Conservation (phyloP, 495 filamentous ascomycete genomes). For the Penicillium samsonianum region DNA sequence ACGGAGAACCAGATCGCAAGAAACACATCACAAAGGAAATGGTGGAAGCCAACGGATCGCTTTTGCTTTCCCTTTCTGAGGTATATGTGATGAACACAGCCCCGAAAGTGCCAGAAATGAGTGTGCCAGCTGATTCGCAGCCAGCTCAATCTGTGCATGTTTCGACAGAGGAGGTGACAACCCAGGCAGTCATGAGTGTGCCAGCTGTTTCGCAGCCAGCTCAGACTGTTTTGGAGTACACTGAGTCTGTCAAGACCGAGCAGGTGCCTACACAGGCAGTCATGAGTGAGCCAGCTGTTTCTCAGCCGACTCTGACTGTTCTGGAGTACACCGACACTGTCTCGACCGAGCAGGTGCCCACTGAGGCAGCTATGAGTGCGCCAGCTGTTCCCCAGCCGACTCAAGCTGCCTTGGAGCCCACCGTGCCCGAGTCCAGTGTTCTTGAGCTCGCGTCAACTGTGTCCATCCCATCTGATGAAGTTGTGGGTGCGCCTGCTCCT, state of each 20-base stretch:
- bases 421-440: background rate
- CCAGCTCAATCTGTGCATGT: background rate
- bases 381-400: background rate
- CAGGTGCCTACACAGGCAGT: background rate
- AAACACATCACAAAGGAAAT: background rate
- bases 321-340: background rate
- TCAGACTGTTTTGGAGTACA: background rate
- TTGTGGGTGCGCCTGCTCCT: background rate
- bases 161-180: background rate
- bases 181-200: background rate
- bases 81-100: too few species aligned
- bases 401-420: background rate
- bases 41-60: background rate
- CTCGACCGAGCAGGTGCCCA: background rate
- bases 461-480: background rate
- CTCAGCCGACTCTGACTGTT: background rate
- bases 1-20: background rate
- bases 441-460: background rate
- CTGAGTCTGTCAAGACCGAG: background rate
- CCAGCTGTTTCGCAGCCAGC: background rate
- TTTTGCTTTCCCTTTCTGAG: background rate
- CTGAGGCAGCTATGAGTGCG: background rate
- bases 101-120: background rate
- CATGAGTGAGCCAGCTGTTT: background rate
- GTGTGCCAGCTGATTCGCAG: constrained; percentile 1